Percentiles rank a stretch among this genome's conserved stretches.
These are phyloP conservation scores for Lentinula lateritia DNA, from an alignment of 768 basidiomycete genomes.

Conservation along the genomic window DNA sequence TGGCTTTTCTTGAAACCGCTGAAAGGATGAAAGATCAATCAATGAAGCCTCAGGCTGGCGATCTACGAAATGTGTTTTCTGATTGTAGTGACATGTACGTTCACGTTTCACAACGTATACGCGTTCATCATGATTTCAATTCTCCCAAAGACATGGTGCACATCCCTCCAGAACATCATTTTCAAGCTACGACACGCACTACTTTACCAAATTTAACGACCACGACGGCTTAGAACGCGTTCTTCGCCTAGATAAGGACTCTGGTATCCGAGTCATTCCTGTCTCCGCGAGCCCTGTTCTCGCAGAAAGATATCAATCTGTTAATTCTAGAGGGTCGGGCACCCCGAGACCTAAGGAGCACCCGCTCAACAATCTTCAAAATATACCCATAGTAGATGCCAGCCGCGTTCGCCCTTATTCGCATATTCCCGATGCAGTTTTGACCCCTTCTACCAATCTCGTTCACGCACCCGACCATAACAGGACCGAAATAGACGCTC, in stretches of 20 bases:
- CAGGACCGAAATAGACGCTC: background rate
- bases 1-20: background rate
- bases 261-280: slow-evolving; percentile 15
- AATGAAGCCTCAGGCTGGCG: background rate
- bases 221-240: slow-evolving; percentile 18
- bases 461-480: background rate
- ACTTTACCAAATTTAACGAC: slow-evolving; percentile 18
- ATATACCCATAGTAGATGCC: background rate
- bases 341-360: background rate
- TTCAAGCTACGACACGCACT: background rate
- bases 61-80: background rate
- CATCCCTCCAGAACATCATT: slow-evolving; percentile 12
- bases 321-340: slow-evolving; percentile 3
- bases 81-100: background rate
- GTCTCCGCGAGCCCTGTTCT: slow-evolving; percentile 14
- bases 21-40: background rate
- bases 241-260: slow-evolving; percentile 14
- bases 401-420: background rate
- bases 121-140: background rate
- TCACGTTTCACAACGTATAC: background rate
- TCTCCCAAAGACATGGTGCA: slow-evolving; percentile 5
- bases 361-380: background rate
- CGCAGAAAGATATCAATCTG: slow-evolving; percentile 14
- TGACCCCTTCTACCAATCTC: background rate
- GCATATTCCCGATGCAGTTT: background rate